Base-by-base conservation (phyloP, 495 filamentous ascomycete species). In the Penicillium nucicola region DNA sequence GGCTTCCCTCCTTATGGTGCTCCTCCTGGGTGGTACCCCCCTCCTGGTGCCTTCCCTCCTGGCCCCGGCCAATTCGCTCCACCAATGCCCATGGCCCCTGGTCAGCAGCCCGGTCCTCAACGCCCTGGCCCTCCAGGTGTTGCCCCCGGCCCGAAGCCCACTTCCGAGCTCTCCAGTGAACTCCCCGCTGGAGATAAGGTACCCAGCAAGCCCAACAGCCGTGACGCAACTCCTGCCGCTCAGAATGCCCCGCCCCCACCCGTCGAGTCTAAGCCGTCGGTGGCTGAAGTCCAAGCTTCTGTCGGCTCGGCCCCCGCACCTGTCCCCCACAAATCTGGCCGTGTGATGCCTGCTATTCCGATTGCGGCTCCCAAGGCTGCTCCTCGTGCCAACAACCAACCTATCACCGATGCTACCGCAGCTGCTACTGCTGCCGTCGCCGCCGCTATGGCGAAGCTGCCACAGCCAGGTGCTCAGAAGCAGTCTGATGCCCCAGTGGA, bases 351-450 rank as follows among this genome's bases (percentile, higher is more conserved):
- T 23, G 88, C 82, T 14, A 78, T 90, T 38, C 82, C 86, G 10
- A 68, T 79, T 11, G 55, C 74, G 30, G 72, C 64, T 37, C 72
- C 75, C 7, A 64, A 65, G 35, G 61, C 75, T 35, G 68, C 64
- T 32, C 53, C 72, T 44, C 50, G 61, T 5, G 59, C 61, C 12
- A 64, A 70, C 36, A 61, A 61, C 37, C 68, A 70, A 22, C 58
- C 62, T 17, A 70, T 81, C 45, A 81, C 81, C 42, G 87, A 91
- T 65, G 89, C 90, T 3, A 92, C 89, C 5, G 84, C 87, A 57
- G 87, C 86, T 33, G 91, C 91, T 6, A 87, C 84, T 34, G 88
- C 87, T 39, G 91, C 90, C 23, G 92, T 96, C 42, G 90, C 90
- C 32, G 86, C 85, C 7, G 90, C 90, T 3, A 95, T 95, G 90